Percentiles rank a stretch among this genome's conserved stretches.
Evolutionary conservation across 2,329 filamentous ascomycete species (phyloP).

Genomic region (Diaporthe destruens): DNA sequence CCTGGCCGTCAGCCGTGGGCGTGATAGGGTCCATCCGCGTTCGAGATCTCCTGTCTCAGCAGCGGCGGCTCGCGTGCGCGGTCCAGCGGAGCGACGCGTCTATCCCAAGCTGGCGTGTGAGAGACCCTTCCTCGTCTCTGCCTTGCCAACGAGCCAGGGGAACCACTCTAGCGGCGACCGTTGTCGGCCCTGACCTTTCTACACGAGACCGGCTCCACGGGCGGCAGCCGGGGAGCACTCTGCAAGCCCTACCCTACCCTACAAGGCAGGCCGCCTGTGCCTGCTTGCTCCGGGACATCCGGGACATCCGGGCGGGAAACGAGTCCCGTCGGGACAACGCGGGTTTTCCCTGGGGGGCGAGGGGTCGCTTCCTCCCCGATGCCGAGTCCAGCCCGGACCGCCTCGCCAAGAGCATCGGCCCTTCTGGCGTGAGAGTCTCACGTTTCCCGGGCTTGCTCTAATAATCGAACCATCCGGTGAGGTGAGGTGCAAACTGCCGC

Average conservation of each 20-base stretch:
- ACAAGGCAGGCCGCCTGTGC: background rate
- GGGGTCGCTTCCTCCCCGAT: background rate
- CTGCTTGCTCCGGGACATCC: background rate
- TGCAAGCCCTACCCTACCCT: background rate
- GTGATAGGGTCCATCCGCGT: background rate
- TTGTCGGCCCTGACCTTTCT: background rate
- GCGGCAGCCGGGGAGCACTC: background rate
- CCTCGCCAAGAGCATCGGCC: background rate
- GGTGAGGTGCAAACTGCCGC: background rate
- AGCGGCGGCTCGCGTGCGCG: background rate
- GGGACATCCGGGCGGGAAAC: background rate
- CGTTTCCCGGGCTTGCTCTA: background rate
- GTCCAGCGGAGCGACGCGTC: background rate
- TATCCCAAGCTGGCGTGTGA: background rate
- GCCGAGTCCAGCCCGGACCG: background rate
- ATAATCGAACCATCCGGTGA: background rate
- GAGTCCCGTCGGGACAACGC: background rate
- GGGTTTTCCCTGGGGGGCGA: background rate
- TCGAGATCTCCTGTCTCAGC: background rate
- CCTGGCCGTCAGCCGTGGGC: background rate
- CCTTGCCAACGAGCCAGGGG: background rate
- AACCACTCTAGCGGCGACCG: background rate
- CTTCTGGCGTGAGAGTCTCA: conserved; percentile 20
- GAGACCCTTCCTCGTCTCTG: background rate
- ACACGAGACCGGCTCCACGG: background rate